Percentiles rank a stretch among this genome's conserved stretches.
Conservation (phyloP, 1,139 yeast species). For the Kluyveromyces marxianus region DNA sequence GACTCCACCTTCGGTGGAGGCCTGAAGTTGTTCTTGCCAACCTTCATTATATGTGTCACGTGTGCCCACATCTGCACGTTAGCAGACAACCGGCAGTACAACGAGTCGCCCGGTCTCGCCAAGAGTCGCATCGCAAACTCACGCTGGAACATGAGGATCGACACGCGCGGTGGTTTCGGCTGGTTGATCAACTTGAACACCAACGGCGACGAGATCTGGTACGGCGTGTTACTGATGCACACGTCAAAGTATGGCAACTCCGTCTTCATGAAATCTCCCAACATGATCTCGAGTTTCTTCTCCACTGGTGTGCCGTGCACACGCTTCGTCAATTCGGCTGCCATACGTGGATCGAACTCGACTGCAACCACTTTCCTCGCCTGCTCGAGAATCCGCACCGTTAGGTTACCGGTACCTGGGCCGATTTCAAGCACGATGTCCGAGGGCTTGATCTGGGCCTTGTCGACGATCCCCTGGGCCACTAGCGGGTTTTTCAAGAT, state of each 20-base stretch:
- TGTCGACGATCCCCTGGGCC: constrained; percentile 97
- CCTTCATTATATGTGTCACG: constrained; percentile 97
- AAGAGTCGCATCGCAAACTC: constrained; percentile 89
- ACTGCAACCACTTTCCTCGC: constrained; percentile 84
- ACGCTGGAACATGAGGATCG: constrained; percentile 95
- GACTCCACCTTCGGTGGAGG: constrained; percentile 99
- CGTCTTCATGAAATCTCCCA: constrained; percentile 95
- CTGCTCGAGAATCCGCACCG: constrained; percentile 85
- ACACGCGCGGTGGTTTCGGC: constrained; percentile 91
- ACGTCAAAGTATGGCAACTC: constrained; percentile 93
- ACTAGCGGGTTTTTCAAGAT: constrained; percentile 91
- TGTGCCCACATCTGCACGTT: constrained; percentile 99
- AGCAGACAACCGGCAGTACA: constrained; percentile 88
- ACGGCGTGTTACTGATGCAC: constrained; percentile 95
- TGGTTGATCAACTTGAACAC: constrained; percentile 87
- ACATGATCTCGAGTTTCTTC: constrained; percentile 78
- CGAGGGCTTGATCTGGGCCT: constrained; percentile 86
- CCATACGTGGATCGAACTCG: constrained; percentile 99
- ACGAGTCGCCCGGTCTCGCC: constrained; percentile 91
- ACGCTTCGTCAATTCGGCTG: constrained; percentile 94
- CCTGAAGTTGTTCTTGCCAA: constrained; percentile 89
- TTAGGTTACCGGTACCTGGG: constrained; percentile 98
- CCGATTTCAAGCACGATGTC: constrained; percentile 95
- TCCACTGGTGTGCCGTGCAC: constrained; percentile 94
- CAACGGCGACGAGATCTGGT: constrained; percentile 93